Evolutionary conservation across 139 green algal species (phyloP).

Genomic region (Closterium sp.): DNA sequence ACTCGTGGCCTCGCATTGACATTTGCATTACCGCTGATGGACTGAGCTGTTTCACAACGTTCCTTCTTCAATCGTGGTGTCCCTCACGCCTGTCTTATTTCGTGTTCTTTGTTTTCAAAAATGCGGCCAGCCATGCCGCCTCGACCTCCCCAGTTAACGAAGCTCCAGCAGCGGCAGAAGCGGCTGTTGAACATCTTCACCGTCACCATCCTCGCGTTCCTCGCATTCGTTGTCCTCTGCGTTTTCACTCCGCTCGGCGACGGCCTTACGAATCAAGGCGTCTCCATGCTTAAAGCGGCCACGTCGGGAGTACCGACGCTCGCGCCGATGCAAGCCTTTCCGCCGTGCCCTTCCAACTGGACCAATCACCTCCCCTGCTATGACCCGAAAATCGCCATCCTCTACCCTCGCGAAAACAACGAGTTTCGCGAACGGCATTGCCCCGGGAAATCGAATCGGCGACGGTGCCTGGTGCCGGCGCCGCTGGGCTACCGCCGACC

Average conservation of each 20-base stretch:
- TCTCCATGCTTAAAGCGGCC: background rate
- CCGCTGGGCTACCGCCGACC: conserved; percentile 20
- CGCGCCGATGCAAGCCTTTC: background rate
- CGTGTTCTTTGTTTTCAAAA: background rate
- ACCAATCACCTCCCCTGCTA: conserved; percentile 25
- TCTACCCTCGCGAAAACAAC: conserved; percentile 17
- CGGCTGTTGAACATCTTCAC: background rate
- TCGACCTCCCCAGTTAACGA: background rate
- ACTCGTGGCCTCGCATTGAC: background rate
- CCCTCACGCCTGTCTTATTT: background rate
- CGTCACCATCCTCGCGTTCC: background rate
- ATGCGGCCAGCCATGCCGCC: background rate
- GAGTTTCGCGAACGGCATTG: conserved; percentile 39
- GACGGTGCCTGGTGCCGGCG: conserved; percentile 31
- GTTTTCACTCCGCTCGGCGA: background rate
- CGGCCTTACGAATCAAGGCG: background rate
- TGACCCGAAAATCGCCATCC: conserved; percentile 21
- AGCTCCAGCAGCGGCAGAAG: conserved; percentile 10
- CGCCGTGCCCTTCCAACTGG: background rate
- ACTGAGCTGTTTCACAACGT: background rate
- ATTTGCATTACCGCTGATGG: background rate
- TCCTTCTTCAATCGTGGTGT: background rate
- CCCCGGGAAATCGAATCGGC: conserved; percentile 1
- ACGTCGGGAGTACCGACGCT: background rate
- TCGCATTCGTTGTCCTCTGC: background rate